Evolutionary conservation across 2,329 filamentous ascomycete genomes (phyloP), one percentile per base, ranked within the genome.

Genomic region (Coccinonectria pachysandricola): DNA sequence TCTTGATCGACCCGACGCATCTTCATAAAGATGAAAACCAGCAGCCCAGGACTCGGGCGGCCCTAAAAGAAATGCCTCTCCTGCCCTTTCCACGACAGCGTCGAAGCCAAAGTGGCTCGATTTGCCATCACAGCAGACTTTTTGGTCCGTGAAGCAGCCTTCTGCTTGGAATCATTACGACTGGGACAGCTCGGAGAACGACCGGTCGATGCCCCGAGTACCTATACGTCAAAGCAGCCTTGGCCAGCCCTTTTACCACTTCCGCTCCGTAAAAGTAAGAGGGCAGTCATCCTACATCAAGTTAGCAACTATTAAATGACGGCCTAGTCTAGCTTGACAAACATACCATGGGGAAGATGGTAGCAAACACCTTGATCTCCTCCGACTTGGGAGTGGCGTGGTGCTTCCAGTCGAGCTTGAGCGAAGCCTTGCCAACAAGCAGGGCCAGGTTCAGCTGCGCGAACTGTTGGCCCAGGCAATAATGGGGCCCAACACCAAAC

Each of bases 321-420:
- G 7, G 10, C 2, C 19, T 14, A 9, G 6, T n/a, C 13, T 19
- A 7, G 12, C 5, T 7, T 6, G 10, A 5, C 14, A 6, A 26
- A 62, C 77, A 56, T 61, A 92, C 87, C 80, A 81, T 80, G 30
- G 91, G 91, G 70, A 98, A 98, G 45, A 98, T 93, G 15, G 86
- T 95, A 20, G 91, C 91, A 61, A 96, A 98, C 42, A 96, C 88
- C 65, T 93, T 88, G 59, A 98, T 96, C 57, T 93, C 79, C 62
- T 98, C 91, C 0, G 84, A 93, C 32, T 66, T 50, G 0, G 81
- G 75, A 8, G 91, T 96, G 11, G 85, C 60, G 52, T 85, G 75
- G 57, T 98, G 91, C 54, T 77, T 71, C 88, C 88, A 96, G 57
- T 96, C 76, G 42, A 96, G 66, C 50, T 77, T 66, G 54, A 94